Evolutionary conservation across 106 monocot species (phyloP).

Genomic region (Alisma plantagoaquatica): DNA sequence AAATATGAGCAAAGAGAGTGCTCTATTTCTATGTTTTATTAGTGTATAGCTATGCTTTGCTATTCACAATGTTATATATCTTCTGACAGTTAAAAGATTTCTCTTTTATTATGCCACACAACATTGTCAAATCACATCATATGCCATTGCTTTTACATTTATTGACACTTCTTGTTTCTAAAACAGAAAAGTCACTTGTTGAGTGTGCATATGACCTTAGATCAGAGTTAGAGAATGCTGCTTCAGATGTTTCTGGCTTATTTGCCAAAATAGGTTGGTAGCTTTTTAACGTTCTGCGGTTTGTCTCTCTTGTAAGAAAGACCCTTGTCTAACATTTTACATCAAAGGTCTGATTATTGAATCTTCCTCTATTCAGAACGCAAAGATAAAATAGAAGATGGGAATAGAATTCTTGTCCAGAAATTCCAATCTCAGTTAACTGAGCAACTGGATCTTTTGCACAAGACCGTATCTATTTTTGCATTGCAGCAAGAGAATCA

Average conservation of each 20-base stretch:
- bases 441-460: constrained; percentile 76
- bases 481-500: constrained; percentile 83
- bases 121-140: too few relatives aligned
- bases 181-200: constrained; percentile 86
- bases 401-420: constrained; percentile 58
- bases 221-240: constrained; percentile 75
- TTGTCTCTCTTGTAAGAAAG: neutral
- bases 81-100: too few relatives aligned
- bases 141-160: too few relatives aligned
- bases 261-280: constrained; percentile 92
- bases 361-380: constrained; percentile 38
- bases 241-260: constrained; percentile 82
- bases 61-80: too few relatives aligned
- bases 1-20: too few relatives aligned
- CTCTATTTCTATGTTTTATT: too few relatives aligned
- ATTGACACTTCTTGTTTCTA: too few relatives aligned
- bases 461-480: constrained; percentile 71
- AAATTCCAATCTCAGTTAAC: constrained; percentile 71
- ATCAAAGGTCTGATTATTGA: neutral
- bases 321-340: neutral
- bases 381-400: constrained; percentile 87
- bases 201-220: constrained; percentile 76
- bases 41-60: too few relatives aligned
- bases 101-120: too few relatives aligned
- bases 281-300: neutral